Base-by-base conservation (phyloP, 1,284 basidiomycete species). In the Grifola frondosa region DNA sequence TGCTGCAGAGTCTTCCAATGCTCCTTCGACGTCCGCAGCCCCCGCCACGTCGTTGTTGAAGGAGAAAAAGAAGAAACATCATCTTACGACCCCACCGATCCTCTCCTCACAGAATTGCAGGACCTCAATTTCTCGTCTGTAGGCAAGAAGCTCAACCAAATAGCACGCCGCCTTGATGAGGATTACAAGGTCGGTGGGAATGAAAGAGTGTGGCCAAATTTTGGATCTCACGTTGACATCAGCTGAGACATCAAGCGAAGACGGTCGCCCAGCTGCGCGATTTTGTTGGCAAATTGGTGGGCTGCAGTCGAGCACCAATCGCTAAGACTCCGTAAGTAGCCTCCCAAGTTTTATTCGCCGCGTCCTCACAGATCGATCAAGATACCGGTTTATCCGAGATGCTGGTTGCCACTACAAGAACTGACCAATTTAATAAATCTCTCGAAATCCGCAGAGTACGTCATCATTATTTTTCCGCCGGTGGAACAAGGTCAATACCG, bases 81-180 rank as follows among this genome's bases (percentile, higher is more conserved):
- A 86, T 42, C 73, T 97, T 21, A 81, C 89, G 23, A 74, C 86
- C 0, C 75, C 0, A 85, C 83, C 6, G 97, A 99, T 59, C 78
- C 83, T n/a, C 72, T 99, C 9, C 89, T 91, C 49, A 73, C 72
- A 12, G 91, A 96, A 57, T 69, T 99, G 37, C 77, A 91, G 44
- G 94, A 99, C 62, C 70, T 91, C 46, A 98, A 99, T 65, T 99
- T 99, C 66, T 89, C 94, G 6, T 77, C 86, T n/a, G 86, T 99
- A 3, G 95, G 95, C 0, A 82, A 80, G 58, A 80, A 80, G 58
- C 70, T 99, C 33, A 95, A 89, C 57, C 78, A 75, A 51, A 78
- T 90, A 11, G 97, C 97, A 1, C 81, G 81, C 51, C 75, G 90
- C 21, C 70, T 99, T 29, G 93, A 97, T 53, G 87, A 91, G 49